Evolutionary conservation across 2,329 filamentous ascomycete genomes (phyloP), one percentile per base, ranked within the genome.

Genomic region (Sclerotinia sclerotiorum): DNA sequence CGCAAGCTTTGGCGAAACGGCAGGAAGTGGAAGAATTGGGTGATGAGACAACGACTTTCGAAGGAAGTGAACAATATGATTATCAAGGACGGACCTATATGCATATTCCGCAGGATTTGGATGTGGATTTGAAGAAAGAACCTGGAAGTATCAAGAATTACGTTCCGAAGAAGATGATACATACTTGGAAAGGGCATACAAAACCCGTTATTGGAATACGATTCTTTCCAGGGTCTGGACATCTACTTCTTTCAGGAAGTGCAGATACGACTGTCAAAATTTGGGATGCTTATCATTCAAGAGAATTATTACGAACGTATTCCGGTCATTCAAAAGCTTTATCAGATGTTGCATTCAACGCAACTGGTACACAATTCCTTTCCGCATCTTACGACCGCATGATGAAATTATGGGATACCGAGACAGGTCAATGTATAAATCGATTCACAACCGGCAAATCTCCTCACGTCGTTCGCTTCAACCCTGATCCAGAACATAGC

Each of bases 331-430:
- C 85, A 46, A 98, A 97, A 80, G 90, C 93, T 24, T 84, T 98
- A 35, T 94, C 94, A 39, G 94, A 97, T 77, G 87, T 95, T 56
- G 90, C 90, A 74, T 98, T 98, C 85, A 93, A 94, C 76, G 84
- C 84, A 4, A 85, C 88, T 44, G 95, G 95, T 65, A 91, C 87
- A 15, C 91, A 91, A 67, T 99, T 99, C 83, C 81, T 99, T 35
- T 94, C 94, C 3, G 91, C 92, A 1, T 95, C 92, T 21, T 99
- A 96, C 79, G 95, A 99, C 79, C 90, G 94, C 66, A 90, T 92
- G 82, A 97, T 98, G 83, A 97, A 98, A 81, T 85, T 99, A 42
- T 99, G 95, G 95, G 95, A 99, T 76, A 97, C 94, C 0, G 95
- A 99, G 80, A 97, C 92, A 29, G 95, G 95, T 57, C 85, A 89